Base-by-base conservation (phyloP, 805 yeast species). In the Pichia insulana region DNA sequence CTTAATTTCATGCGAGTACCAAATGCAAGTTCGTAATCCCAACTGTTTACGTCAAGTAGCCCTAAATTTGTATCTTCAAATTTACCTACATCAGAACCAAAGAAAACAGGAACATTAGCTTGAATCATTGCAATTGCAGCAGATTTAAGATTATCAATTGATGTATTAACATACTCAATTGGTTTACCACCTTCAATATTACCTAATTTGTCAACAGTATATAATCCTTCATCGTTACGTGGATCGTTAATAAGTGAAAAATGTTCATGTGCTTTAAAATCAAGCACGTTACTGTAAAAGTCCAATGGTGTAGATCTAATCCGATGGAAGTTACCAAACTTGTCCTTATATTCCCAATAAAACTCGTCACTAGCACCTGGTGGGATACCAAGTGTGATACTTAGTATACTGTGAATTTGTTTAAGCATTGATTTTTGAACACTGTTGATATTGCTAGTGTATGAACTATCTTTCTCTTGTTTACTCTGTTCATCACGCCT, bases 1-100 rank as follows among this genome's bases (percentile, higher is more conserved):
- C 61, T 54, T 20, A 62, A 34, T 34, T 59, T 58, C 48, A 62
- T 51, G 25, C 44, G 53, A 11, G 60, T 55, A 12, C 70, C 62
- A 69, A 78, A 70, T 39, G 80, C 77, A 37, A 78, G 63, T 46
- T 74, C 67, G 62, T 80, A 83, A 56, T 82, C 79, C 76, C 80
- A 86, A 13, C 83, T 71, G 27, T 73, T 70, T 16, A 76, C 68
- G 57, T 85, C 95, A 67, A 87, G 74, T 33, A 86, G 61, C 31
- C 96, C 96, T 8, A 74, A 56, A 13, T 59, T 58, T 34, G 71
- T 68, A 59, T 80, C 77, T 65, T 71, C 73, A 61, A 70, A 87
- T 59, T 82, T 81, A 19, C 89, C 90, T 20, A 87, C 87, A 59
- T 86, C 94, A 12, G 87, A 80, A 6, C 95, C 95, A 59, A 86